phyloP scores from a whole-genome alignment of 768 basidiomycete species.

The Boletus reticulatus region DNA sequence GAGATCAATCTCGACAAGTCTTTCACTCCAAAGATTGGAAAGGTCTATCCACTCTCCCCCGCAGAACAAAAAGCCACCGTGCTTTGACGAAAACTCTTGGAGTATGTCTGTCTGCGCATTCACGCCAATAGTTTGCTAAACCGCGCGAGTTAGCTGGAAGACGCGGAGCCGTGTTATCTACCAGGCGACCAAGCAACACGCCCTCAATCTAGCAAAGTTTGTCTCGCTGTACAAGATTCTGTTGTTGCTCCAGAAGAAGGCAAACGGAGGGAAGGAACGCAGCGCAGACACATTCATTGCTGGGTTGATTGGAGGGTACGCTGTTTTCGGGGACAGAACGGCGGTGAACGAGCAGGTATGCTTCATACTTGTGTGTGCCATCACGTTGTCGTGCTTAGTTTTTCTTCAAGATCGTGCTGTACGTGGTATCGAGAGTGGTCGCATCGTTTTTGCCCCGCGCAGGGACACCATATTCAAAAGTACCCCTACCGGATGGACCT shows the following conservation, averaged over 20 bases:
- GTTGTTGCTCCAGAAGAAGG: conserved; percentile 77
- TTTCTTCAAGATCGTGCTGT: conserved; percentile 80
- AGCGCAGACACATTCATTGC: conserved; percentile 87
- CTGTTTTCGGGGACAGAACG: conserved; percentile 82
- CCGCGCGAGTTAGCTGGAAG: conserved; percentile 54
- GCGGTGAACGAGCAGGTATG: conserved; percentile 91
- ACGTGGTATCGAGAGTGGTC: conserved; percentile 89
- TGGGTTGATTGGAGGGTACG: conserved; percentile 87
- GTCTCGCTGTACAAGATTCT: conserved; percentile 90
- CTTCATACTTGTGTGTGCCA: conserved; percentile 4
- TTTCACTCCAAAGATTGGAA: no score
- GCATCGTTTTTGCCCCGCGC: conserved; percentile 90
- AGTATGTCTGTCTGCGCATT: conserved; percentile 50
- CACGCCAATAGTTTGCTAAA: conserved; percentile 7
- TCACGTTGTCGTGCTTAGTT: conserved; percentile 1
- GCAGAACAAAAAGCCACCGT: no score
- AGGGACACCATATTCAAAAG: conserved; percentile 48
- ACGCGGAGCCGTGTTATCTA: conserved; percentile 67
- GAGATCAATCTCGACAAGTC: no score
- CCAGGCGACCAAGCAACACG: conserved; percentile 86
- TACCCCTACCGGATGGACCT: conserved; percentile 38
- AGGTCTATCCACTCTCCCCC: no score
- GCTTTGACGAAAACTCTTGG: no score
- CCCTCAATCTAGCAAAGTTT: conserved; percentile 89
- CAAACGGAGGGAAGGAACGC: conserved; percentile 80